Evolutionary conservation across 345 rosid species (phyloP).

Genomic region (Rhodamnia rubescens): DNA sequence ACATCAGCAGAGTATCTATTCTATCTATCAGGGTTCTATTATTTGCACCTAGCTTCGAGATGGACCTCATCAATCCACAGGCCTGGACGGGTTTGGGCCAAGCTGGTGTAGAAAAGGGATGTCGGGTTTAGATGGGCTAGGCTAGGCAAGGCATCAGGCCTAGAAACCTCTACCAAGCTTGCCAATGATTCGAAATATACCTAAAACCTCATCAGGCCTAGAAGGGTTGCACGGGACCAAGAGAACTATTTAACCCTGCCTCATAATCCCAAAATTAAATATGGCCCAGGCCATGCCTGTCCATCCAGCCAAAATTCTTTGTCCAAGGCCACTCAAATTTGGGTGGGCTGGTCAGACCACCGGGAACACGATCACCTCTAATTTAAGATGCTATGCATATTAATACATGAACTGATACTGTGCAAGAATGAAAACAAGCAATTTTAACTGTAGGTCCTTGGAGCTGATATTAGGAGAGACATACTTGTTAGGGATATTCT

Average conservation of each 20-base stretch:
- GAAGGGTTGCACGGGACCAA: background rate
- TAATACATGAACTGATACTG: background rate
- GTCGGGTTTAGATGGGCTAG: background rate
- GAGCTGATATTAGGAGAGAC: background rate
- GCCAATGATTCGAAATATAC: background rate
- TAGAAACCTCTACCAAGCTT: background rate
- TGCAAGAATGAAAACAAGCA: background rate
- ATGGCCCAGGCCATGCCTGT: background rate
- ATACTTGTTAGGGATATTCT: conserved; percentile 96
- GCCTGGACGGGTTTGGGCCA: background rate
- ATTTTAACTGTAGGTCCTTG: background rate
- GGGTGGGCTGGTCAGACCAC: background rate
- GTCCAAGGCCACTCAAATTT: background rate
- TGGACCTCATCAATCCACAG: background rate
- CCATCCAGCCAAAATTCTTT: background rate
- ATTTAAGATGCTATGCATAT: background rate
- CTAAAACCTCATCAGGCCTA: background rate
- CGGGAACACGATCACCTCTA: background rate
- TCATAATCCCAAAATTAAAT: background rate
- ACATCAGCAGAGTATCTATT: background rate
- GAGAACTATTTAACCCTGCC: background rate
- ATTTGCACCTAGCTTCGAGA: background rate
- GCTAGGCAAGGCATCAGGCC: background rate
- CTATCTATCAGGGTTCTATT: background rate
- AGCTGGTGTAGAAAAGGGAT: background rate